Evolutionary conservation across 108 stramenopile species (phyloP), one percentile per base, ranked within the genome.

Genomic region (Asterionellopsis glacialis): DNA sequence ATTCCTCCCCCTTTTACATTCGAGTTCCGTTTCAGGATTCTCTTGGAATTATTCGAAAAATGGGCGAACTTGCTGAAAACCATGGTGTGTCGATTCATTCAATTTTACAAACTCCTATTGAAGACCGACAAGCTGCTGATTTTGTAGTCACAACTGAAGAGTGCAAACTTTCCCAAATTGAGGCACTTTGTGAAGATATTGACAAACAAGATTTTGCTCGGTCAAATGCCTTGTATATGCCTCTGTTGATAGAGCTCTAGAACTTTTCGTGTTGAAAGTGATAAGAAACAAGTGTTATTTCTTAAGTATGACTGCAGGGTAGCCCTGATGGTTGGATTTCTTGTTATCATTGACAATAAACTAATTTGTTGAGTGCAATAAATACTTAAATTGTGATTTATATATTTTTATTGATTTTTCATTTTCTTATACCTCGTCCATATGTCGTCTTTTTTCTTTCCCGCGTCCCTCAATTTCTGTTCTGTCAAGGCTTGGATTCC

Each of bases 71-170:
- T 49, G 83, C 92, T 13, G 88, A 90, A 63, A 56, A 69, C n/a
- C 68, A 82, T 54, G 89, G 83, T n/a, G 82, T 90, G 9, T 79
- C 76, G 1, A 90, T 93, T 58, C 78, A 88, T 53, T 70, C 74
- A 44, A 90, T 93, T 59, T 77, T 90, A 26, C 91, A 93, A 59
- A 88, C 84, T 44, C 85, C 92, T 11, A 93, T 93, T 57, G 70
- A 54, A 18, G 87, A 93, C 68, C 56, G 79, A 15, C 73, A 72
- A 77, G 55, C 70, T 33, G 89, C 89, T 13, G 85, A 90, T 61
- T 90, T 88, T 45, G 81, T 82, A 7, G 85, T 93, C 9, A 93
- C 89, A 24, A 89, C 88, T 4, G 92, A 93, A 50, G 70, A 76
- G 28, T 81, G 80, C 42, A 63, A 70, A 28, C 53, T 73, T 28